These are phyloP conservation scores for Vinca minor DNA, from an alignment of 257 asterid genomes.

Conservation along the genomic window DNA sequence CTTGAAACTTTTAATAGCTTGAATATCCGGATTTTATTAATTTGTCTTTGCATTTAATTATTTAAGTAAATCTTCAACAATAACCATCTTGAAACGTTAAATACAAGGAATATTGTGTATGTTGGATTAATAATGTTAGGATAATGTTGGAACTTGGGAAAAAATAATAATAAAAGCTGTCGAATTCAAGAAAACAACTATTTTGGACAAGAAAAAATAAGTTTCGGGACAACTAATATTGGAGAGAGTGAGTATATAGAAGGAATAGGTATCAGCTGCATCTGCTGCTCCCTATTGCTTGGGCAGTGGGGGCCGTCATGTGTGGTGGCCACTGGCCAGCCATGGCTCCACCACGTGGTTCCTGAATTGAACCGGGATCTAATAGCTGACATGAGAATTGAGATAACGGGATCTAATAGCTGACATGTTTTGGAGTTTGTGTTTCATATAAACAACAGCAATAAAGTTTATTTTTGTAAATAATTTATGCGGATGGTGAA, in stretches of 20 bases:
- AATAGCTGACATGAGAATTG: not conserved
- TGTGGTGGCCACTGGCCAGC: not conserved
- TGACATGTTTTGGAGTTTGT: not conserved
- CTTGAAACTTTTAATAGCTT: not conserved
- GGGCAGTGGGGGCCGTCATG: slow-evolving; percentile 1
- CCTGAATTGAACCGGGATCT: not conserved
- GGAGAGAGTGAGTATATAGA: too few species aligned
- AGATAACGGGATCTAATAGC: too few species aligned
- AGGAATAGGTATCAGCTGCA: not conserved
- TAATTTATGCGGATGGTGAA: not conserved
- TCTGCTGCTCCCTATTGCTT: slow-evolving; percentile 1
- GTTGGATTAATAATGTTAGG: too few species aligned
- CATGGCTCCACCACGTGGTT: slow-evolving; percentile 10
- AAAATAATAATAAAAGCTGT: too few species aligned
- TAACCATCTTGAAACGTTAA: too few species aligned
- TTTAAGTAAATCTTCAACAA: not conserved
- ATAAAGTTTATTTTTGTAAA: not conserved
- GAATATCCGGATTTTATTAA: not conserved
- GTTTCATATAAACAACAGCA: not conserved
- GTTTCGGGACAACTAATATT: too few species aligned
- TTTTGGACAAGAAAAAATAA: too few species aligned
- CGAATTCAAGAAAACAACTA: too few species aligned
- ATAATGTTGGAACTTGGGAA: too few species aligned
- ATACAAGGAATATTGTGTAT: too few species aligned
- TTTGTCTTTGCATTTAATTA: not conserved